A percentile compares a stretch with the other conserved stretches of the same genome.
Evolutionary conservation across 108 stramenopile species (phyloP).

Genomic region (Pseudonitzschia pungens): DNA sequence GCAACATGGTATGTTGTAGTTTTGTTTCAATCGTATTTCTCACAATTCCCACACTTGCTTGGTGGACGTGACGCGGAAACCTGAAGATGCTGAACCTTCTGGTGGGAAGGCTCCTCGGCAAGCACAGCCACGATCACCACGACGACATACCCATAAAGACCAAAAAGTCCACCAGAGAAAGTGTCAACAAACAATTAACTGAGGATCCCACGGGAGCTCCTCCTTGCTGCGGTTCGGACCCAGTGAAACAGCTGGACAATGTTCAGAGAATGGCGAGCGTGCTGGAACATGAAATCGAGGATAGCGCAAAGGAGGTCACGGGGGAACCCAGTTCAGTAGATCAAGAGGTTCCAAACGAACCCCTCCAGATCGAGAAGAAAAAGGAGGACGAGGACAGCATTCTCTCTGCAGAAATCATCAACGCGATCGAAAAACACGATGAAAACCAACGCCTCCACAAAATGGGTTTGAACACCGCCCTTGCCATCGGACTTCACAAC

Average conservation of each 20-base stretch:
- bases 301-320: background rate
- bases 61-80: background rate
- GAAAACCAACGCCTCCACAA: constrained; percentile 31
- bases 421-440: background rate
- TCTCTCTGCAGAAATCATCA: background rate
- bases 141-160: constrained; percentile 8
- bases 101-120: constrained; percentile 13
- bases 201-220: background rate
- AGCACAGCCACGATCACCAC: constrained; percentile 25
- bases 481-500: constrained; percentile 82
- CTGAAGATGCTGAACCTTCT: constrained; percentile 17
- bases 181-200: background rate
- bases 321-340: background rate
- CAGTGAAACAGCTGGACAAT: constrained; percentile 35
- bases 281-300: constrained; percentile 7
- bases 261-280: constrained; percentile 36
- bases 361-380: constrained; percentile 4
- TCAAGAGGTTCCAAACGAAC: background rate
- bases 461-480: constrained; percentile 63
- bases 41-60: background rate
- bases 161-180: constrained; percentile 3
- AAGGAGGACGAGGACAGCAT: background rate
- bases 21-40: background rate
- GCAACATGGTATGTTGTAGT: background rate
- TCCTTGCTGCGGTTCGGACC: constrained; percentile 41